These are phyloP conservation scores for Colletotrichum musae DNA, from an alignment of 2,329 filamentous ascomycete genomes.

Conservation along the genomic window DNA sequence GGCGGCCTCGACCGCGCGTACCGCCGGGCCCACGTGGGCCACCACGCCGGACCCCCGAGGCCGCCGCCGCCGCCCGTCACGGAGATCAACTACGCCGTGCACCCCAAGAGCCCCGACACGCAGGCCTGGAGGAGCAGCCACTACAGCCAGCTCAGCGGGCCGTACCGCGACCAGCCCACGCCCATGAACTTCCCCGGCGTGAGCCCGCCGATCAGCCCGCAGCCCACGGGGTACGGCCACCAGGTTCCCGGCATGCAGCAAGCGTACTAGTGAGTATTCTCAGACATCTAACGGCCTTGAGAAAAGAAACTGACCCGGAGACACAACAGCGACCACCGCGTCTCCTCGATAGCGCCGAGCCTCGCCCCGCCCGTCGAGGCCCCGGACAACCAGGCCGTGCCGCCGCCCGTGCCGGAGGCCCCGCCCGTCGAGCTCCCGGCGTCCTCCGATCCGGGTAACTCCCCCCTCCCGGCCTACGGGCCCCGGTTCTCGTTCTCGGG, in stretches of 20 bases:
- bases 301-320: background rate
- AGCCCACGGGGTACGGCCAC: conserved; percentile 15
- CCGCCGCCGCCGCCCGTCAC: conserved; percentile 11
- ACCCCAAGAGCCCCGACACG: conserved; percentile 49
- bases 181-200: conserved; percentile 23
- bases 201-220: conserved; percentile 41
- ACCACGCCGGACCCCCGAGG: background rate
- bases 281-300: too few relatives aligned
- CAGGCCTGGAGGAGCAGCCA: conserved; percentile 45
- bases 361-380: conserved; percentile 29
- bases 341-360: conserved; percentile 30
- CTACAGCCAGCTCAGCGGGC: conserved; percentile 43
- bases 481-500: conserved; percentile 50
- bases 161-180: conserved; percentile 42
- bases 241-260: conserved; percentile 18
- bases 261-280: conserved; percentile 48
- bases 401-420: conserved; percentile 30
- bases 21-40: conserved; percentile 43
- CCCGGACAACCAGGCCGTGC: conserved; percentile 32
- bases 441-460: conserved; percentile 48
- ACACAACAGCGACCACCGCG: conserved; percentile 12
- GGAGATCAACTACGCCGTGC: conserved; percentile 25
- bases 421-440: conserved; percentile 54
- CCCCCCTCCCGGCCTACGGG: conserved; percentile 53
- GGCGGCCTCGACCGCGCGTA: conserved; percentile 56